phyloP scores from a whole-genome alignment of 306 rosid genomes.

The Rubus idaeus region DNA sequence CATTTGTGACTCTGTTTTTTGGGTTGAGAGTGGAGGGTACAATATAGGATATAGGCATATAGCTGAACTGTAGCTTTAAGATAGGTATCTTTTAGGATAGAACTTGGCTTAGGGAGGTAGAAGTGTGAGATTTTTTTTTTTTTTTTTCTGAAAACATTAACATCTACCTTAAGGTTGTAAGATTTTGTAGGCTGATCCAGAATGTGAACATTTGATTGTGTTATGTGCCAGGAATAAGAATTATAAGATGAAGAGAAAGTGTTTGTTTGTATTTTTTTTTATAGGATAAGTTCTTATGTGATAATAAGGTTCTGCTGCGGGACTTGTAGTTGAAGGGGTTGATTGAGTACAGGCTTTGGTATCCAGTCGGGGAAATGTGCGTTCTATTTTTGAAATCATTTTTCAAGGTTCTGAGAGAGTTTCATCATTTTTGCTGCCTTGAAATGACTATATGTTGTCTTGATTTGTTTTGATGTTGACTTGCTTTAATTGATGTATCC shows the following conservation, averaged over 20 bases:
- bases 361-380: background rate
- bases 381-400: background rate
- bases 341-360: background rate
- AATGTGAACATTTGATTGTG: background rate
- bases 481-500: slow-evolving; percentile 14
- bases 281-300: background rate
- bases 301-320: background rate
- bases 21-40: background rate
- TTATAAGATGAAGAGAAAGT: background rate
- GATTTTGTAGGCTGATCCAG: background rate
- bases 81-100: background rate
- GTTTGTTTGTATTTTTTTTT: background rate
- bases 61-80: background rate
- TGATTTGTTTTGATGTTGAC: slow-evolving; percentile 28
- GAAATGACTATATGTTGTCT: slow-evolving; percentile 13
- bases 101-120: background rate
- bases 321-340: background rate
- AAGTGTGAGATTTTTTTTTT: background rate
- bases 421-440: slow-evolving; percentile 28
- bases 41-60: background rate
- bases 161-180: background rate
- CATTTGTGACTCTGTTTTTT: background rate
- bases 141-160: background rate
- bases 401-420: background rate
- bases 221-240: background rate